Percentiles rank a stretch among this genome's conserved stretches.
phyloP scores from a whole-genome alignment of 2,329 filamentous ascomycete species.

The Lachnellula willkommii region DNA sequence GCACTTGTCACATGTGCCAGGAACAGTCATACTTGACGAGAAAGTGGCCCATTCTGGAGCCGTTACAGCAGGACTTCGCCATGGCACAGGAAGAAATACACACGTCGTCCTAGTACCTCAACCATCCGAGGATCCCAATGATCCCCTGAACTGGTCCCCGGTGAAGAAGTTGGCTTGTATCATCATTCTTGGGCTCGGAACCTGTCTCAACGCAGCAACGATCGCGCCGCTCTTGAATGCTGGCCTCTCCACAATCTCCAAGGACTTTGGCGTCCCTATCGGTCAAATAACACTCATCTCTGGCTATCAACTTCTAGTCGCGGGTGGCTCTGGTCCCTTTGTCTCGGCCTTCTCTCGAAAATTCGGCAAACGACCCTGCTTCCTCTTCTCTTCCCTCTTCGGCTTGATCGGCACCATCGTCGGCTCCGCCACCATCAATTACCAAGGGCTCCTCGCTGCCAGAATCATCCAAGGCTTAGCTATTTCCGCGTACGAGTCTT shows the following conservation, averaged over 20 bases:
- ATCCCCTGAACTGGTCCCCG: constrained; percentile 40
- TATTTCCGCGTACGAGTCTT: constrained; percentile 26
- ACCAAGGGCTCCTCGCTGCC: constrained; percentile 18
- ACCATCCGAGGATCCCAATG: constrained; percentile 44
- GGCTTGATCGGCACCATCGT: constrained; percentile 19
- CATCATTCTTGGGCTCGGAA: constrained; percentile 35
- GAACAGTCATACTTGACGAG: constrained; percentile 20
- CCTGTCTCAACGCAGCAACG: constrained; percentile 32
- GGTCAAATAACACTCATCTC: constrained; percentile 19
- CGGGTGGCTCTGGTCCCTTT: constrained; percentile 19
- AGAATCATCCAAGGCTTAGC: constrained; percentile 23
- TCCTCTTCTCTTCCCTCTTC: constrained; percentile 14
- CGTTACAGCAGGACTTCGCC: constrained; percentile 15
- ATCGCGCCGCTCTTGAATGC: constrained; percentile 17
- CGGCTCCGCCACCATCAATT: constrained; percentile 12
- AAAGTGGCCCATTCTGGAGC: constrained; percentile 14
- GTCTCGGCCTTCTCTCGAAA: constrained; percentile 19
- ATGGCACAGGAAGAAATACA: constrained; percentile 17
- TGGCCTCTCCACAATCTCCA: constrained; percentile 12
- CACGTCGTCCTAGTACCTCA: constrained; percentile 33
- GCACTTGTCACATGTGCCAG: constrained; percentile 13
- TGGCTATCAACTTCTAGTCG: constrained; percentile 22
- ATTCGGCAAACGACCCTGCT: constrained; percentile 19
- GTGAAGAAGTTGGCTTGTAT: constrained; percentile 39
- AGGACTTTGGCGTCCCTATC: constrained; percentile 15